A percentile compares a stretch with the other conserved stretches of the same genome.
phyloP scores from a whole-genome alignment of 768 basidiomycete species.

The Tylopilus rubrobrunneus region DNA sequence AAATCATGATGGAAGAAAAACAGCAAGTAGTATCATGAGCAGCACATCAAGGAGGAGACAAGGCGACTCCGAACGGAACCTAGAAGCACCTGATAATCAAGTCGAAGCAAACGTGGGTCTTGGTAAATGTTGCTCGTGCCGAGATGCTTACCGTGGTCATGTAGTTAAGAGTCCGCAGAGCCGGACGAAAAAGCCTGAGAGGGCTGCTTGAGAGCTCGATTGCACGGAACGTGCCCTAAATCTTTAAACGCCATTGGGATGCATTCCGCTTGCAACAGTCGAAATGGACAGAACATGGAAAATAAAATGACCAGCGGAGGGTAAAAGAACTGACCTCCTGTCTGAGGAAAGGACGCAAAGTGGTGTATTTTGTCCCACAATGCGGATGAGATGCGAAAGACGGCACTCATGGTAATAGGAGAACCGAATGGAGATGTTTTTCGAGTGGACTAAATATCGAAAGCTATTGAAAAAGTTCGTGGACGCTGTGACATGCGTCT shows the following conservation, averaged over 20 bases:
- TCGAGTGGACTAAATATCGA: background rate
- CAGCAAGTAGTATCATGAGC: too few relatives aligned
- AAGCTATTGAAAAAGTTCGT: background rate
- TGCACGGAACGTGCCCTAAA: too few relatives aligned
- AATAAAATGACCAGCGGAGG: too few relatives aligned
- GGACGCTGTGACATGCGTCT: conserved; percentile 6
- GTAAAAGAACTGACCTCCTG: conserved; percentile 58
- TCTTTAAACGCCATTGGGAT: background rate
- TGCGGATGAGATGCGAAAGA: conserved; percentile 69
- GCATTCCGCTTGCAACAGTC: too few relatives aligned
- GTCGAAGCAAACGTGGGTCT: background rate
- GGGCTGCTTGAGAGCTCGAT: too few relatives aligned
- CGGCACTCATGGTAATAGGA: conserved; percentile 31
- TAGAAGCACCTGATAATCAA: too few relatives aligned
- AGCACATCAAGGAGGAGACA: background rate
- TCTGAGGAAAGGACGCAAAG: conserved; percentile 90
- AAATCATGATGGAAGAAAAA: background rate
- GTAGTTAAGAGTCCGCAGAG: too few relatives aligned
- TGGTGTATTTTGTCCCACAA: conserved; percentile 91
- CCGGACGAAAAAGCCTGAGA: too few relatives aligned
- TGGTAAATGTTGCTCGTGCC: background rate
- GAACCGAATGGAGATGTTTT: background rate
- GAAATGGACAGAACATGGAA: too few relatives aligned
- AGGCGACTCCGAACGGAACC: background rate
- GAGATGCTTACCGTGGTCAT: background rate